Conservation (phyloP, 1,284 basidiomycete genomes). For the Mycena sp. region DNA sequence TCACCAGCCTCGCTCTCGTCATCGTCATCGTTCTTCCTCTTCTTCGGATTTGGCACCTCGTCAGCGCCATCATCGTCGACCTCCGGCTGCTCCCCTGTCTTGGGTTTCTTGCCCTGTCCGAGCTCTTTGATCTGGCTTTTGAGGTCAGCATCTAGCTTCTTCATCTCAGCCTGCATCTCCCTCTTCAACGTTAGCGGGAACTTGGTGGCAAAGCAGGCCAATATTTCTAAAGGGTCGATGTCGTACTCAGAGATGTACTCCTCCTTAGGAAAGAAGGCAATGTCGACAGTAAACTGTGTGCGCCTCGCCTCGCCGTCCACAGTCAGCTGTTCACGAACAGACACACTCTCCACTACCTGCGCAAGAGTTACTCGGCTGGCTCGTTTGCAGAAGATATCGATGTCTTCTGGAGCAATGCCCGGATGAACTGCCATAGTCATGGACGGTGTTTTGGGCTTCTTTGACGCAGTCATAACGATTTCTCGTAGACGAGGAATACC, state of each 20-base stretch:
- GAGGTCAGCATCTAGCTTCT: constrained; percentile 84
- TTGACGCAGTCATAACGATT: constrained; percentile 99
- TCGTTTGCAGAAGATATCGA: constrained; percentile 89
- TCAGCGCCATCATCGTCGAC: constrained; percentile 58
- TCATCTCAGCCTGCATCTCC: constrained; percentile 90
- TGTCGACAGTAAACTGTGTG: constrained; percentile 85
- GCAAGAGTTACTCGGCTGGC: constrained; percentile 90
- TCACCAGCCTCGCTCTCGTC: constrained; percentile 78
- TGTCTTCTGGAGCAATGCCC: constrained; percentile 63
- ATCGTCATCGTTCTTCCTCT: constrained; percentile 53
- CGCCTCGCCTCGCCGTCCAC: constrained; percentile 76
- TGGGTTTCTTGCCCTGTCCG: constrained; percentile 78
- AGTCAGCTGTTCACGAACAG: constrained; percentile 84
- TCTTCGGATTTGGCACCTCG: constrained; percentile 57
- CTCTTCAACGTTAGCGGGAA: constrained; percentile 90
- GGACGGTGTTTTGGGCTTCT: constrained; percentile 97
- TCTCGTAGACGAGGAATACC: constrained; percentile 99
- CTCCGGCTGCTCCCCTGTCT: constrained; percentile 49
- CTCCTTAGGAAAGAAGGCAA: constrained; percentile 87
- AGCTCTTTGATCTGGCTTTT: constrained; percentile 84
- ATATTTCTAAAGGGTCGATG: constrained; percentile 78
- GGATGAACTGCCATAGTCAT: constrained; percentile 87
- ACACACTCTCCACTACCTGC: constrained; percentile 88
- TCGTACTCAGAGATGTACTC: constrained; percentile 93
- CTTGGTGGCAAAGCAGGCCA: constrained; percentile 76